phyloP scores from a whole-genome alignment of 768 basidiomycete species.

The Tulasnella sp. region DNA sequence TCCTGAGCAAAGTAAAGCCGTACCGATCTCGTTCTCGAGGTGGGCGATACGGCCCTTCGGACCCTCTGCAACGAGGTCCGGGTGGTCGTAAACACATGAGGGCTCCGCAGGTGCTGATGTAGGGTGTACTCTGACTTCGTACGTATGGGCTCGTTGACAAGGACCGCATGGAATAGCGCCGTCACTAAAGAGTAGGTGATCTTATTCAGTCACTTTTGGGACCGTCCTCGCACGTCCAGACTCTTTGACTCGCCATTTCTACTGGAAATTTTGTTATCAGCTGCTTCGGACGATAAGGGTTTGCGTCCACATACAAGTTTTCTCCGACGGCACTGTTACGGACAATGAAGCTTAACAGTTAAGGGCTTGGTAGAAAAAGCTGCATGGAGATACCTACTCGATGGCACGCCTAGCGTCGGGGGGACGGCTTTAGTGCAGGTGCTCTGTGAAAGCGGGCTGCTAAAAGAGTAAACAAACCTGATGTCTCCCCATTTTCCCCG shows the following conservation, averaged over 20 bases:
- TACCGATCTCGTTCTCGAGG: conserved; percentile 13
- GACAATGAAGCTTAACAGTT: neutral
- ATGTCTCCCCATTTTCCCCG: neutral
- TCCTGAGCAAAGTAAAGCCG: neutral
- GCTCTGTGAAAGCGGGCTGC: no score
- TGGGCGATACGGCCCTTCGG: conserved; percentile 7
- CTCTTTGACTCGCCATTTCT: neutral
- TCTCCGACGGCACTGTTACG: neutral
- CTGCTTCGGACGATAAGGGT: neutral
- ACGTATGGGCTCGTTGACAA: conserved; percentile 17
- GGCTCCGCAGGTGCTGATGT: conserved; percentile 2
- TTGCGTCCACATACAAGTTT: neutral
- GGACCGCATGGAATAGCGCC: conserved; percentile 5
- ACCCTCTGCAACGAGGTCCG: conserved; percentile 21
- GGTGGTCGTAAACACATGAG: conserved; percentile 19
- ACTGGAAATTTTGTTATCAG: neutral
- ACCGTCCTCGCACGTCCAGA: neutral
- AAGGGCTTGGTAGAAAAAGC: no score
- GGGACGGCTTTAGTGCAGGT: neutral
- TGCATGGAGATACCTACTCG: neutral
- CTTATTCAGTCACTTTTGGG: neutral
- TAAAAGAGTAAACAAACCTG: conserved; percentile 13
- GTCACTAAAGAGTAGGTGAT: neutral
- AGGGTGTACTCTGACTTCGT: neutral
- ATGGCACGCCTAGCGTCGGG: neutral